A percentile compares a stretch with the other conserved stretches of the same genome.
Conservation (phyloP, 169 alveolate genomes). For the Plasmodium reichenowi region DNA sequence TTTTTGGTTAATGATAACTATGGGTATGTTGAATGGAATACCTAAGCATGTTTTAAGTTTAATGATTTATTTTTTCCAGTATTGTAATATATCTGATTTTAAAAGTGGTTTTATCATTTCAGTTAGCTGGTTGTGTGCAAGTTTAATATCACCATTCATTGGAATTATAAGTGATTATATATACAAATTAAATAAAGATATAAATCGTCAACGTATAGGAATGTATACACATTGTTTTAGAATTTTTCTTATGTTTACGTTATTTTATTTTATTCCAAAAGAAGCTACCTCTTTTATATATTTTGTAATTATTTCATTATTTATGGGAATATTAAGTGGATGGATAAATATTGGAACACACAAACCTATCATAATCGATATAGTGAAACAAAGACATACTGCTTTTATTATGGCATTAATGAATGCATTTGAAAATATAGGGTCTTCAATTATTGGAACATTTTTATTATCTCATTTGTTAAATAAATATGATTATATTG, state of each 20-base stretch:
- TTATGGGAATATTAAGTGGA: constrained; percentile 83
- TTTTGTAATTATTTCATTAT: constrained; percentile 76
- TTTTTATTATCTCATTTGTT: constrained; percentile 57
- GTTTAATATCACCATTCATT: constrained; percentile 80
- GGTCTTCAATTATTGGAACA: constrained; percentile 81
- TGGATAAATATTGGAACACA: constrained; percentile 83
- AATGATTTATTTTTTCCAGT: constrained; percentile 82
- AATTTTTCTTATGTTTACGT: constrained; percentile 76
- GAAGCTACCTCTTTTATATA: constrained; percentile 75
- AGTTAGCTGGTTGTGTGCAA: constrained; percentile 81
- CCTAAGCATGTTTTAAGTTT: constrained; percentile 80
- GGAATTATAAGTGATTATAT: constrained; percentile 80
- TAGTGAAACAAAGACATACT: constrained; percentile 80
- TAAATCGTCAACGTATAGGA: constrained; percentile 80
- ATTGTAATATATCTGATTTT: constrained; percentile 81
- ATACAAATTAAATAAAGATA: constrained; percentile 74
- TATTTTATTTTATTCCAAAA: constrained; percentile 78
- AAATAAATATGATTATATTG: constrained; percentile 51
- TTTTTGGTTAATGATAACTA: constrained; percentile 79
- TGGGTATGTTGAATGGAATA: constrained; percentile 82
- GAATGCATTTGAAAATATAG: constrained; percentile 79
- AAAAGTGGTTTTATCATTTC: constrained; percentile 78
- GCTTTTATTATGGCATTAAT: constrained; percentile 81
- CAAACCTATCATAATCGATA: constrained; percentile 80
- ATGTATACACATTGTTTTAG: constrained; percentile 77